These are phyloP conservation scores for Puccinia novopanici DNA, from an alignment of 1,284 basidiomycete genomes.

Conservation along the genomic window DNA sequence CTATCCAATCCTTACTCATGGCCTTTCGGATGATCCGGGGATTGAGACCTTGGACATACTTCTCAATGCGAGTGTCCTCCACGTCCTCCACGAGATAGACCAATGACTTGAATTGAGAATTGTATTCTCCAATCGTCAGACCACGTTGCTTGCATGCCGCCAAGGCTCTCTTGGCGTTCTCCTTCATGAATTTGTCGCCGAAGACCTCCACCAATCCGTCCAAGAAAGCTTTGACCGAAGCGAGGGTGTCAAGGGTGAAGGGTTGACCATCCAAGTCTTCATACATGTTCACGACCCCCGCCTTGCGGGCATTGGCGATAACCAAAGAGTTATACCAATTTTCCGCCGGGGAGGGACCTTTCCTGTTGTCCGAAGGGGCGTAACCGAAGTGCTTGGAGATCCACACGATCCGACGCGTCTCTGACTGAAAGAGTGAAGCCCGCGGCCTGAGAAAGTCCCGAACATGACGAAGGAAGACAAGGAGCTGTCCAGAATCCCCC, in stretches of 20 bases:
- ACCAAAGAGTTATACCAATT: slow-evolving; percentile 9
- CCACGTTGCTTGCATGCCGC: not conserved
- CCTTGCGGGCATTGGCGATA: not conserved
- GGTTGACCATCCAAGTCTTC: not conserved
- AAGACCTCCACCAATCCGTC: not conserved
- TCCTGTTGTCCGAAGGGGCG: not conserved
- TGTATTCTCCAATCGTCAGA: not conserved
- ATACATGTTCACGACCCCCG: not conserved
- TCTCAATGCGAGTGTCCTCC: not conserved
- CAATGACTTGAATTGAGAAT: not conserved
- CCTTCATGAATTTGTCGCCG: slow-evolving; percentile 5
- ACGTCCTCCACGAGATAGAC: slow-evolving; percentile 15
- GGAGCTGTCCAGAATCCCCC: not conserved
- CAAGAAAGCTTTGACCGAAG: not conserved
- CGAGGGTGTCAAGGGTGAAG: not conserved
- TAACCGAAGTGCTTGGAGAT: not conserved
- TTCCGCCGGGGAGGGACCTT: not conserved
- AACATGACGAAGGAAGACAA: not conserved
- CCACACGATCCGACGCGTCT: not conserved
- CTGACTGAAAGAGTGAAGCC: not conserved
- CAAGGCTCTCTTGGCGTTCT: slow-evolving; percentile 4
- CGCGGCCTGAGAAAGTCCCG: not conserved
- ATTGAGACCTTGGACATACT: not conserved
- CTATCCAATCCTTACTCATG: not conserved
- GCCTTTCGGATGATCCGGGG: not conserved